These are phyloP conservation scores for Xylaria sp. DNA, from an alignment of 2,329 filamentous ascomycete genomes.

Conservation along the genomic window DNA sequence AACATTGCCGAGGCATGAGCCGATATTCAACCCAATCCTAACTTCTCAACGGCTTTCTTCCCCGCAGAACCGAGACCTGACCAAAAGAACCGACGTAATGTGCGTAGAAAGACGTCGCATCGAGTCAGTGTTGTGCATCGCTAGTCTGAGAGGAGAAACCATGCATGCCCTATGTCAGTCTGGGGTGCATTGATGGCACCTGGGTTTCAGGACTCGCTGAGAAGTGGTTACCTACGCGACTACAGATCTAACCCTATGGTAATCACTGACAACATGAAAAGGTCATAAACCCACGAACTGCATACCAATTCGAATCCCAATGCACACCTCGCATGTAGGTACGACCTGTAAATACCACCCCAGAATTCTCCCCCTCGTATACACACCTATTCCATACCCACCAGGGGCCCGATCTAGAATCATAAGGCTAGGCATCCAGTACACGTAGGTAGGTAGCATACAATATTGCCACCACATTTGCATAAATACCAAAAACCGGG, in stretches of 20 bases:
- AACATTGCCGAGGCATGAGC: too few species aligned
- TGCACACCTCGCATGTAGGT: background rate
- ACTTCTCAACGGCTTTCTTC: constrained; percentile 11
- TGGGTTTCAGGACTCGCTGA: too few species aligned
- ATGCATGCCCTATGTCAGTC: background rate
- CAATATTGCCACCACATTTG: background rate
- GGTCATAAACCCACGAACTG: background rate
- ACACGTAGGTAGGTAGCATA: background rate
- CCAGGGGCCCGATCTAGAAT: background rate
- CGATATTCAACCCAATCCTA: background rate
- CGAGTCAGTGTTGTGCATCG: background rate
- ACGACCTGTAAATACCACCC: background rate
- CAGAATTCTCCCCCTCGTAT: background rate
- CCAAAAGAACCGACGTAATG: background rate
- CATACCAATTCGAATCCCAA: background rate
- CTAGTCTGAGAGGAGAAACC: background rate
- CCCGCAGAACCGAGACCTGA: constrained; percentile 15
- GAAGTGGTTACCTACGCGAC: too few species aligned
- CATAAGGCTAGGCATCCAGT: background rate
- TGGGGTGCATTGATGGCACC: background rate
- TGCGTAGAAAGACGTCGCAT: background rate
- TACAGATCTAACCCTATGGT: too few species aligned
- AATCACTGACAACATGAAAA: too few species aligned
- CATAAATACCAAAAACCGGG: background rate
- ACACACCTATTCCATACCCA: background rate